A percentile compares a stretch with the other conserved stretches of the same genome.
Conservation (phyloP, 1,284 basidiomycete species). For the Sphaerobolus stellatus region DNA sequence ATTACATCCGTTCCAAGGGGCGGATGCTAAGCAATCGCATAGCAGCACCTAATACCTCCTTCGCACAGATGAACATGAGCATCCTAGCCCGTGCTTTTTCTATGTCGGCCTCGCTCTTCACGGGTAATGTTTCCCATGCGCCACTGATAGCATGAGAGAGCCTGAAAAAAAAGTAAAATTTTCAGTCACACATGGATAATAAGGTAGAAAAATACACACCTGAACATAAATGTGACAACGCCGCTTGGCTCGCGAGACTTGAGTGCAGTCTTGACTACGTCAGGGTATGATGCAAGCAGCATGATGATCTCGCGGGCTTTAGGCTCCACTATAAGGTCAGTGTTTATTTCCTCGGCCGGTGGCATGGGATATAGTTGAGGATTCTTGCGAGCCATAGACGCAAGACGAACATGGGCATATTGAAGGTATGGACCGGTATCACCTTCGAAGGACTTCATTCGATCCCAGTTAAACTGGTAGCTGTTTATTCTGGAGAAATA, state of each 20-base stretch:
- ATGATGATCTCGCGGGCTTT: constrained; percentile 78
- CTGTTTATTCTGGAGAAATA: constrained; percentile 77
- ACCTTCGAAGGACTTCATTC: constrained; percentile 96
- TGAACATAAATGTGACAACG: constrained; percentile 54
- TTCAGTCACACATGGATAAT: neutral
- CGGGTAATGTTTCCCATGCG: constrained; percentile 56
- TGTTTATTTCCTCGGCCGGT: constrained; percentile 64
- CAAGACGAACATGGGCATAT: constrained; percentile 94
- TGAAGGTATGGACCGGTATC: constrained; percentile 96
- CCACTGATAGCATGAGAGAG: neutral
- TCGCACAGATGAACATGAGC: constrained; percentile 86
- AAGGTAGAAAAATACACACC: constrained; percentile 12
- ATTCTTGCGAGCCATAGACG: constrained; percentile 92
- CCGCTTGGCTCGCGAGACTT: constrained; percentile 89
- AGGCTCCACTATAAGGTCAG: constrained; percentile 64
- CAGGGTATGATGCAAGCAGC: constrained; percentile 87
- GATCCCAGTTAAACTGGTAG: constrained; percentile 93
- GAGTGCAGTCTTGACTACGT: constrained; percentile 83
- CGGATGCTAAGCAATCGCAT: constrained; percentile 87
- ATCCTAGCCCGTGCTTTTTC: constrained; percentile 85
- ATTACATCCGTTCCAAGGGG: constrained; percentile 90
- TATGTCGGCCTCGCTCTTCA: constrained; percentile 73
- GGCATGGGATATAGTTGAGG: constrained; percentile 84
- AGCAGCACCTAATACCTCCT: constrained; percentile 84
- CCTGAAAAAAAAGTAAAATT: neutral